Base-by-base conservation (phyloP, 1,284 basidiomycete genomes). In the Waitea zeae region DNA sequence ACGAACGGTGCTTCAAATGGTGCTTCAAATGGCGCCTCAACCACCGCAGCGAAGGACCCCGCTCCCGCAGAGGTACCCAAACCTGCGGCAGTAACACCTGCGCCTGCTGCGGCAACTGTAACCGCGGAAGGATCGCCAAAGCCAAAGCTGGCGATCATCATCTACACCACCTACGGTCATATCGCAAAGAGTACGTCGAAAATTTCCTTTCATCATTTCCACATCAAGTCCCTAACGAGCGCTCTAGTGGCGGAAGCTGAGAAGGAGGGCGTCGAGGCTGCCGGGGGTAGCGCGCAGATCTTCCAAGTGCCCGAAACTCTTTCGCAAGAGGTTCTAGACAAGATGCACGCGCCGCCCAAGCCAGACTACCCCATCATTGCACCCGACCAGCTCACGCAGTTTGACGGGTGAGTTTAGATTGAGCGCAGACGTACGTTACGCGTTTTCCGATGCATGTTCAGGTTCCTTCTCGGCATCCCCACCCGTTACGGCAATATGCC, bases 251-350 rank as follows among this genome's bases (percentile, higher is more conserved):
- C 87, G 35, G 80, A 90, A 56, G 54, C 70, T 36, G 69, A 81
- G 45, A 81, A 82, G 58, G 58, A 53, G 20, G 88, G 87, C 41
- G 57, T 84, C 45, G 68, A 71, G 50, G 49, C 54, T 6, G 67
- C 77, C 18, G 89, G 87, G 30, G 89, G 83, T 26, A 56, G 53
- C 7, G 75, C 65, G 19, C 72, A 67, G 34, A 78, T 86, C 45
- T 84, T 67, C 59, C 78, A 83, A 54, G 73, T 92, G 46, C 58
- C 75, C 37, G 90, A 96, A 63, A 95, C 87, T 5, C 76, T 93
- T 37, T 51, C 78, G 2, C 55, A 71, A n/a, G 80, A 87, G 17
- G 59, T 95, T 39, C 64, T 93, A 38, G 52, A 52, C 40, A 71
- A 76, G 58, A 73, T 95, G 70, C 56, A 79, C 58, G 88, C 83